A percentile compares a stretch with the other conserved stretches of the same genome.
Evolutionary conservation across 148 eudicot species (phyloP).

Genomic region (Vaccinium myrtillus): DNA sequence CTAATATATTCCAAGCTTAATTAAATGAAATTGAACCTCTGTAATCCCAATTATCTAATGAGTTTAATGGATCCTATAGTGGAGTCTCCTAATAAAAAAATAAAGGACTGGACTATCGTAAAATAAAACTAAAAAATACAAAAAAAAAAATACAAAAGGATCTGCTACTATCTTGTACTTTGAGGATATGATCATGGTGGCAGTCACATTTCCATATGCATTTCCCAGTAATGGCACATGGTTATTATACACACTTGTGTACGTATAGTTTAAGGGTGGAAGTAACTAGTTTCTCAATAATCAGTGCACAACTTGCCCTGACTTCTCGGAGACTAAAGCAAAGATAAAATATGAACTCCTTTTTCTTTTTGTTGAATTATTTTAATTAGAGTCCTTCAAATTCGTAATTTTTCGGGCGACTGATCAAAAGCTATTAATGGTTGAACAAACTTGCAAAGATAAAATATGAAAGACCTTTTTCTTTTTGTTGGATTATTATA

Average conservation of each 20-base stretch:
- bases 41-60: slow-evolving; percentile 1
- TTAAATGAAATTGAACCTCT: neutral
- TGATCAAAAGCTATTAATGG: no score
- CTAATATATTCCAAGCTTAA: neutral
- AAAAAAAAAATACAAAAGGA: neutral
- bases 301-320: no score
- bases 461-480: no score
- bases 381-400: no score
- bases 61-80: neutral
- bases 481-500: no score
- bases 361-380: no score
- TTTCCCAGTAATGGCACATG: slow-evolving; percentile 13
- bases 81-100: neutral
- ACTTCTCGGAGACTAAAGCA: no score
- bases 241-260: neutral
- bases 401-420: no score
- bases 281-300: neutral
- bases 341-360: no score
- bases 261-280: neutral
- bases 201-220: slow-evolving; percentile 27
- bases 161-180: neutral
- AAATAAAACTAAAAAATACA: neutral
- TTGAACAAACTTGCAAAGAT: no score
- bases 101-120: neutral
- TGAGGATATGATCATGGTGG: slow-evolving; percentile 21